phyloP scores from a whole-genome alignment of 371 early-diverging fungal species.

The Rhizomucor miehei region DNA sequence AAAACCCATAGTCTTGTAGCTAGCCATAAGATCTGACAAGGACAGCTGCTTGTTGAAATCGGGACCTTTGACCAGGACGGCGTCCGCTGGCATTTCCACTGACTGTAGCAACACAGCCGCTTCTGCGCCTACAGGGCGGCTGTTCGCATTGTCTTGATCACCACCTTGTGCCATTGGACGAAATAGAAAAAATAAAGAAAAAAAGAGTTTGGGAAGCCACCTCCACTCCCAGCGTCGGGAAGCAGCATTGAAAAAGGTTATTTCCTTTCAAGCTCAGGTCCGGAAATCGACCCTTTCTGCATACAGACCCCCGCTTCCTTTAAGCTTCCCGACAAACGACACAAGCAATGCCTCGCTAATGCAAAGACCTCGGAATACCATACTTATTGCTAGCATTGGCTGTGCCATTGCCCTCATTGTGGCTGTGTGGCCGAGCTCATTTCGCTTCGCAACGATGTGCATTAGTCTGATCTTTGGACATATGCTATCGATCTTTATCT shows the following conservation, averaged over 20 bases:
- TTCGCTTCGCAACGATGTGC: not conserved
- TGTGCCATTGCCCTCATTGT: not conserved
- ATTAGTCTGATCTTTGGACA: not conserved
- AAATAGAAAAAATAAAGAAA: not conserved
- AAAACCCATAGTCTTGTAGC: constrained; percentile 84
- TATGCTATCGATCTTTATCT: constrained; percentile 10
- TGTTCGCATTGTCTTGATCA: not conserved
- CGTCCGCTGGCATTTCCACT: constrained; percentile 62
- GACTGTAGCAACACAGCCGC: constrained; percentile 76
- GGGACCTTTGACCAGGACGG: constrained; percentile 76
- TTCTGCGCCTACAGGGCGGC: constrained; percentile 19
- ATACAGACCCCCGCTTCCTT: too few species aligned
- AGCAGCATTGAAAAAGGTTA: not conserved
- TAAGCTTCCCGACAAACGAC: too few species aligned
- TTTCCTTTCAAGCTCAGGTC: too few species aligned
- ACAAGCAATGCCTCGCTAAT: too few species aligned
- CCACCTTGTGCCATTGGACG: not conserved
- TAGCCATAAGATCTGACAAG: constrained; percentile 58
- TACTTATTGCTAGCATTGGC: not conserved
- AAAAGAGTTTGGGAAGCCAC: too few species aligned
- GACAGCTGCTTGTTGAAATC: constrained; percentile 83
- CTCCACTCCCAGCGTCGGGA: too few species aligned
- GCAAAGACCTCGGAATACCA: too few species aligned
- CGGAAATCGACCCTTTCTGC: too few species aligned
- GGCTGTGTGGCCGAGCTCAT: not conserved